Evolutionary conservation across 495 filamentous ascomycete species (phyloP).

Genomic region (Trichoderma virens): DNA sequence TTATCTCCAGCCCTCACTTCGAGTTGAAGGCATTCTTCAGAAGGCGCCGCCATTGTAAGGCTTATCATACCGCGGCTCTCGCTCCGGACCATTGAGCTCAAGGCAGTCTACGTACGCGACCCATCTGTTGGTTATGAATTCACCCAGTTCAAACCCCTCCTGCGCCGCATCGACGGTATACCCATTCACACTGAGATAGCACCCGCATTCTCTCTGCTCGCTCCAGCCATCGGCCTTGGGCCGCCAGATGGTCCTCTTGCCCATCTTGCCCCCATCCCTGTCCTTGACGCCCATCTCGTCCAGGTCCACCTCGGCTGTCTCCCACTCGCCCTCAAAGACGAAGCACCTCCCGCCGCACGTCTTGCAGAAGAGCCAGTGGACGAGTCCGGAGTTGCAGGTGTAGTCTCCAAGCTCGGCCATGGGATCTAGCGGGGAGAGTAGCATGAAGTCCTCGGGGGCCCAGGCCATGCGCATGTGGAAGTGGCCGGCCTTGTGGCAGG

Average conservation of each 20-base stretch:
- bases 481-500: constrained; percentile 26
- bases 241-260: constrained; percentile 21
- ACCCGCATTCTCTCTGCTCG: constrained; percentile 13
- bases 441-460: constrained; percentile 24
- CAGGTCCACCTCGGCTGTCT: constrained; percentile 19
- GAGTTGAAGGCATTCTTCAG: not conserved
- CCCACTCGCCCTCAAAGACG: constrained; percentile 22
- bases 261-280: constrained; percentile 18
- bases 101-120: constrained; percentile 22
- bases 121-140: constrained; percentile 22
- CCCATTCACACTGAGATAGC: constrained; percentile 22
- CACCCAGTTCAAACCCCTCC: constrained; percentile 21
- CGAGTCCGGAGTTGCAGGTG: constrained; percentile 16
- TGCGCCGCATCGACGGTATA: constrained; percentile 19
- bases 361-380: constrained; percentile 26
- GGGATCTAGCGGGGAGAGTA: constrained; percentile 24
- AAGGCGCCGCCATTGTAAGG: not conserved
- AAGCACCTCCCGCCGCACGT: constrained; percentile 27
- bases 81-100: not conserved
- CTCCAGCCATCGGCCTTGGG: constrained; percentile 19
- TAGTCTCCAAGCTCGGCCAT: constrained; percentile 20
- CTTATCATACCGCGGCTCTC: not conserved
- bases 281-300: constrained; percentile 14
- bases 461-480: constrained; percentile 24
- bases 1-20: not conserved